Evolutionary conservation across 192 early-diverging fungal species (phyloP).

Genomic region (Lobosporangium transversale): DNA sequence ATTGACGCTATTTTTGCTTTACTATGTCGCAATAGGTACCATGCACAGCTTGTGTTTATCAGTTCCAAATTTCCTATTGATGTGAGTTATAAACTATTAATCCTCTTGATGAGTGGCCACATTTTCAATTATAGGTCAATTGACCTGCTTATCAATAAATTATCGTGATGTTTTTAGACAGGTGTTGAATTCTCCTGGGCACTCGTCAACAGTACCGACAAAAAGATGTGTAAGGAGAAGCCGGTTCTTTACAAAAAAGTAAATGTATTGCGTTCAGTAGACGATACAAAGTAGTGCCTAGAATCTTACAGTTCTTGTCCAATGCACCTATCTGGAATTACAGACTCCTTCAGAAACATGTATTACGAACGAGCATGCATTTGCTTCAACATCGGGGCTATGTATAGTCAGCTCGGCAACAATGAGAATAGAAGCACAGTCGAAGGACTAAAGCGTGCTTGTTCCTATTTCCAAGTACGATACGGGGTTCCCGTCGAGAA

Average conservation of each 20-base stretch:
- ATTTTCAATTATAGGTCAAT: no score
- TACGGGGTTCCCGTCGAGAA: no score
- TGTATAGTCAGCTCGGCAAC: conserved; percentile 83
- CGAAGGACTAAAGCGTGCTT: conserved; percentile 83
- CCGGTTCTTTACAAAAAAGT: no score
- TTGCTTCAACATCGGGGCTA: conserved; percentile 86
- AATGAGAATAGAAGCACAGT: conserved; percentile 72
- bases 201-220: conserved; percentile 69
- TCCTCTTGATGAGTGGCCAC: no score
- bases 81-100: conserved; percentile 57
- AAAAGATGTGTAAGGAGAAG: conserved; percentile 56
- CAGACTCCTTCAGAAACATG: conserved; percentile 74
- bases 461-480: conserved; percentile 81
- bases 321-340: no score
- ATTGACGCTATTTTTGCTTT: no score
- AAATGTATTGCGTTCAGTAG: no score
- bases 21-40: conserved; percentile 69
- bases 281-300: no score
- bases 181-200: conserved; percentile 79
- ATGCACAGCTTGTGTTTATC: conserved; percentile 86
- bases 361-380: conserved; percentile 87
- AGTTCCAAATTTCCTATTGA: conserved; percentile 89
- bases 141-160: no score
- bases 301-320: no score
- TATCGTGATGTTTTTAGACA: conserved; percentile 59